These are phyloP conservation scores for Cytospora schulzeri DNA, from an alignment of 2,329 filamentous ascomycete species.

Conservation along the genomic window DNA sequence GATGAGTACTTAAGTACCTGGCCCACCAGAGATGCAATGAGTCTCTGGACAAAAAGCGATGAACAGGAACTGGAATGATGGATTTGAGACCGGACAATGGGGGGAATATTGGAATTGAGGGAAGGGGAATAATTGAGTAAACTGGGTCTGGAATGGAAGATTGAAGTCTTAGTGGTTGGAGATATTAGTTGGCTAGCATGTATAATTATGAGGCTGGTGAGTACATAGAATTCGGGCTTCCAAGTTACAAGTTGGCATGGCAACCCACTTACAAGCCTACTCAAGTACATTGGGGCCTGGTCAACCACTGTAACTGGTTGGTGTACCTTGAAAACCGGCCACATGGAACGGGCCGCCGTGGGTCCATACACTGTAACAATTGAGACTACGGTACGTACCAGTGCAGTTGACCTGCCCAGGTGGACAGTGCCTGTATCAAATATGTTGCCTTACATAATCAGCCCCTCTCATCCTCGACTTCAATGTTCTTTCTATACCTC, in stretches of 20 bases:
- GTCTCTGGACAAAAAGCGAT: not conserved
- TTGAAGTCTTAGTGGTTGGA: not conserved
- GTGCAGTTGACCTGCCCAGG: too few relatives aligned
- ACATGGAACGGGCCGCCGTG: not conserved
- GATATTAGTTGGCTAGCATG: not conserved
- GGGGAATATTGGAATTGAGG: not conserved
- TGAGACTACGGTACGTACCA: not conserved
- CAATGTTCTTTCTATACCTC: too few relatives aligned
- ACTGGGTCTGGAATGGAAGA: not conserved
- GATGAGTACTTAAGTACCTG: conserved; percentile 1
- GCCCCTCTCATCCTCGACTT: not conserved
- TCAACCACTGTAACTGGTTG: too few relatives aligned
- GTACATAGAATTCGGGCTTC: not conserved
- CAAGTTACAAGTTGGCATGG: conserved; percentile 10
- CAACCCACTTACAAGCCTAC: conserved; percentile 2
- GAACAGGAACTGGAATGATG: not conserved
- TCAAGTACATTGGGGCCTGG: too few relatives aligned
- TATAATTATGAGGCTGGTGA: conserved; percentile 19
- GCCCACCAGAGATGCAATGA: not conserved
- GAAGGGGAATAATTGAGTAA: not conserved
- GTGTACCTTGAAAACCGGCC: not conserved
- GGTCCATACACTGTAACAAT: not conserved
- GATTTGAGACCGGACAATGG: not conserved
- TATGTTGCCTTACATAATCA: not conserved
- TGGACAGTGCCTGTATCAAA: not conserved